Percentiles rank a stretch among this genome's conserved stretches.
phyloP scores from a whole-genome alignment of 2,329 filamentous ascomycete species.

The Colletotrichum abscissum region DNA sequence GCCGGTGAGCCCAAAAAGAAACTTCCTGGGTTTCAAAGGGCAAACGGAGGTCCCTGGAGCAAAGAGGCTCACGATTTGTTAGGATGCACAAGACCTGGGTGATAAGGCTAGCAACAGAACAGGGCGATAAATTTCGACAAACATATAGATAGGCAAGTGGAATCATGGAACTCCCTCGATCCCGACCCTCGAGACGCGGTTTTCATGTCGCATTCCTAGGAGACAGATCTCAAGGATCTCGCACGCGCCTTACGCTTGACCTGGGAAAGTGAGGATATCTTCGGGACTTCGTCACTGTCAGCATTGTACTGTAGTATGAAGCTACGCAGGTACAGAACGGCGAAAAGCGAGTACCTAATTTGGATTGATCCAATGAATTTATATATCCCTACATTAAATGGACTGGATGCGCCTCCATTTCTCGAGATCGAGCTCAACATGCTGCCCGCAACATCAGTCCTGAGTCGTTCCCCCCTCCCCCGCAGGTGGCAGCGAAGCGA shows the following conservation, averaged over 20 bases:
- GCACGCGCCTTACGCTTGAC: neutral
- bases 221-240: neutral
- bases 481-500: neutral
- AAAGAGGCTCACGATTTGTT: slow-evolving; percentile 76
- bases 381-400: neutral
- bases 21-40: slow-evolving; percentile 59
- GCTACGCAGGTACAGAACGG: neutral
- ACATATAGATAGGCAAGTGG: neutral
- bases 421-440: neutral
- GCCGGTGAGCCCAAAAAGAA: slow-evolving; percentile 14
- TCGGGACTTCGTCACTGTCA: neutral
- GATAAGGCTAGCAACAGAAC: neutral
- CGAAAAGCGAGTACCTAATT: neutral
- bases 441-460: neutral
- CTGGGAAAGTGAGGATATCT: neutral
- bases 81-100: slow-evolving; percentile 66
- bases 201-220: neutral
- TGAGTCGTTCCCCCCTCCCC: too few species aligned
- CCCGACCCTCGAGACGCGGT: too few species aligned
- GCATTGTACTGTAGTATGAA: neutral
- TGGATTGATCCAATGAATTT: neutral
- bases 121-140: neutral
- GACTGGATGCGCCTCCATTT: neutral
- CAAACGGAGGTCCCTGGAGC: slow-evolving; percentile 74
- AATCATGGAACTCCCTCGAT: neutral